Percentiles rank a stretch among this genome's conserved stretches.
These are phyloP conservation scores for Purshia tridentata DNA, from an alignment of 306 rosid genomes.

Conservation along the genomic window DNA sequence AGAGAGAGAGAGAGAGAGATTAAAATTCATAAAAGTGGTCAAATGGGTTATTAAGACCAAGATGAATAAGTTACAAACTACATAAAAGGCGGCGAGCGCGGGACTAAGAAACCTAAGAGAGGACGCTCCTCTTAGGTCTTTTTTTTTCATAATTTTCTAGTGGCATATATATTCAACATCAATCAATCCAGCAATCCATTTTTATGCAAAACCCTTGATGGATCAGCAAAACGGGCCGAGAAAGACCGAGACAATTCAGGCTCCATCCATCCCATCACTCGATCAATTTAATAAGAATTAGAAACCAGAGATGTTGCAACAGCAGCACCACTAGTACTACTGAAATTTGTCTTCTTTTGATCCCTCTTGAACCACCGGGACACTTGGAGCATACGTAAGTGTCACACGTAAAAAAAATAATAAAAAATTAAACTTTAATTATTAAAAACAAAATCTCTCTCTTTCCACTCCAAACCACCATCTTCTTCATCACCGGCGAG, in stretches of 20 bases:
- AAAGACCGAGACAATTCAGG: constrained; percentile 54
- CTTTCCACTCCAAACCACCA: no score
- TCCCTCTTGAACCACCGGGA: constrained; percentile 44
- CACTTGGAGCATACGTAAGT: no score
- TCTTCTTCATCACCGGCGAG: no score
- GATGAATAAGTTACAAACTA: neutral
- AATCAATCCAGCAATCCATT: constrained; percentile 24
- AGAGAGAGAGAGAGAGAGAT: neutral
- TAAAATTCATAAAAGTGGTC: neutral
- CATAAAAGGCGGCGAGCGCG: no score
- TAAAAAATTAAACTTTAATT: no score
- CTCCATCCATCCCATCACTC: constrained; percentile 52
- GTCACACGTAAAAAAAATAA: no score
- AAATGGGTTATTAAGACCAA: constrained; percentile 6
- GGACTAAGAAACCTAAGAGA: no score
- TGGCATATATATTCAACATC: neutral
- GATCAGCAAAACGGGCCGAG: constrained; percentile 68
- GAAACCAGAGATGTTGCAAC: constrained; percentile 1
- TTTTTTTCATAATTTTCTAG: no score
- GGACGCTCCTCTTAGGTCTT: no score
- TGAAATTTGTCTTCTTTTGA: constrained; percentile 30
- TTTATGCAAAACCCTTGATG: constrained; percentile 46
- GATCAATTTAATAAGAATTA: constrained; percentile 60
- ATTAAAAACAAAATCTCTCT: no score
- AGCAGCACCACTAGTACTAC: constrained; percentile 16